phyloP scores from a whole-genome alignment of 371 early-diverging fungal genomes.

The Zychaea mexicana region DNA sequence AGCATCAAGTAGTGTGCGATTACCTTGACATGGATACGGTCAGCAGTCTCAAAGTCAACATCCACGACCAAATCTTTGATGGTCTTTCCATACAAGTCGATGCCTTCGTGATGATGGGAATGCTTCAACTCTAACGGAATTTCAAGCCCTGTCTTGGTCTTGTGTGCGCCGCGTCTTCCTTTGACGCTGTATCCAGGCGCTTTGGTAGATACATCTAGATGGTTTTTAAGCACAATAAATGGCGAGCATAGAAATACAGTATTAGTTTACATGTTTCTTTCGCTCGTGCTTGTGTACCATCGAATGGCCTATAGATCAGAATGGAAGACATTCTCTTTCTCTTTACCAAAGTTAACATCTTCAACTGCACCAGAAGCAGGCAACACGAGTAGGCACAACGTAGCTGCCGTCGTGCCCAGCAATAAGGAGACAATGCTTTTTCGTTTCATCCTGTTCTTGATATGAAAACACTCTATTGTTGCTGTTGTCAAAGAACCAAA shows the following conservation, averaged over 20 bases:
- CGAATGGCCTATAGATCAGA: too few species aligned
- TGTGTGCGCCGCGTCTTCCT: conserved; percentile 22
- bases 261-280: neutral
- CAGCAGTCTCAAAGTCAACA: conserved; percentile 54
- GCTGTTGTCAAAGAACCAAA: too few species aligned
- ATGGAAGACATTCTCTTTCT: neutral
- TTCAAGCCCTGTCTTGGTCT: conserved; percentile 33
- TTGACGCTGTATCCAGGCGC: conserved; percentile 38
- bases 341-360: neutral
- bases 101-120: neutral
- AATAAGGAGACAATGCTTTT: neutral
- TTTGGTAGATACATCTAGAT: conserved; percentile 7
- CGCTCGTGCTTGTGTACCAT: neutral
- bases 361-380: neutral
- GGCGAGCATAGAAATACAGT: neutral
- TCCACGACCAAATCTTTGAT: conserved; percentile 38
- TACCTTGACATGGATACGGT: conserved; percentile 53
- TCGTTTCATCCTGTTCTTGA: neutral
- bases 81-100: conserved; percentile 44
- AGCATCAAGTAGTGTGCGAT: neutral
- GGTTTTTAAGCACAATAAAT: neutral
- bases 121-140: conserved; percentile 21
- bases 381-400: neutral
- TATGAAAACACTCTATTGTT: too few species aligned
- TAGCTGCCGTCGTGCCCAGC: neutral